Evolutionary conservation across 805 yeast species (phyloP).

Genomic region (Jamesozyma lodderae): DNA sequence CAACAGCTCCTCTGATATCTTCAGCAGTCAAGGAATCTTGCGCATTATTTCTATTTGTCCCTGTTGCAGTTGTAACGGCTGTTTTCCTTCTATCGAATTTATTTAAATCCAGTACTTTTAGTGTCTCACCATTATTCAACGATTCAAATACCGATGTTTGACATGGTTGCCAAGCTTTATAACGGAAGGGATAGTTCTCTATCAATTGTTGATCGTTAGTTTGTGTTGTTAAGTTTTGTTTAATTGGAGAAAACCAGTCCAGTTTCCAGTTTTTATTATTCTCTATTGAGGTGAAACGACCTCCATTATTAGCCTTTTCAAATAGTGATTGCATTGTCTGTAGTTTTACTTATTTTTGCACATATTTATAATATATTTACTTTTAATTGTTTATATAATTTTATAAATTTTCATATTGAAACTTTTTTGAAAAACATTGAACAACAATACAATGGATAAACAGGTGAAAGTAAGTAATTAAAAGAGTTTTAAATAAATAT

Average conservation of each 20-base stretch:
- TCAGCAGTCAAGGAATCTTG: slow-evolving; percentile 34
- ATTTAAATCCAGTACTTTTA: slow-evolving; percentile 32
- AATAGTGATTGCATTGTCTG: slow-evolving; percentile 16
- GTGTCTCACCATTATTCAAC: neutral
- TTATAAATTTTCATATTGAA: no score
- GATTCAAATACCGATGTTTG: slow-evolving; percentile 4
- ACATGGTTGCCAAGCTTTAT: slow-evolving; percentile 19
- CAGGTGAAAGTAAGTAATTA: no score
- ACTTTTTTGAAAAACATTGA: no score
- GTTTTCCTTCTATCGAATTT: slow-evolving; percentile 24
- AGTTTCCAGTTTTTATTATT: slow-evolving; percentile 25
- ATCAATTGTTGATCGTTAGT: neutral
- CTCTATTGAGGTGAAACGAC: slow-evolving; percentile 8
- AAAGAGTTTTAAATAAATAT: no score
- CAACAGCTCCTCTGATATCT: slow-evolving; percentile 49
- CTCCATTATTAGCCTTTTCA: slow-evolving; percentile 17
- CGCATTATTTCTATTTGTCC: slow-evolving; percentile 4
- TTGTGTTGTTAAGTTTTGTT: slow-evolving; percentile 2
- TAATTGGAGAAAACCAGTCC: slow-evolving; percentile 25
- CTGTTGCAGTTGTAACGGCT: neutral
- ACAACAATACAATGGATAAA: no score
- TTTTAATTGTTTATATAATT: no score
- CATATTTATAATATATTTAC: no score
- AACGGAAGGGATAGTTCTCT: slow-evolving; percentile 17
- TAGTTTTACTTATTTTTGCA: no score